Conservation (phyloP, 75 land plant genomes). For the Pinus albicaulis region DNA sequence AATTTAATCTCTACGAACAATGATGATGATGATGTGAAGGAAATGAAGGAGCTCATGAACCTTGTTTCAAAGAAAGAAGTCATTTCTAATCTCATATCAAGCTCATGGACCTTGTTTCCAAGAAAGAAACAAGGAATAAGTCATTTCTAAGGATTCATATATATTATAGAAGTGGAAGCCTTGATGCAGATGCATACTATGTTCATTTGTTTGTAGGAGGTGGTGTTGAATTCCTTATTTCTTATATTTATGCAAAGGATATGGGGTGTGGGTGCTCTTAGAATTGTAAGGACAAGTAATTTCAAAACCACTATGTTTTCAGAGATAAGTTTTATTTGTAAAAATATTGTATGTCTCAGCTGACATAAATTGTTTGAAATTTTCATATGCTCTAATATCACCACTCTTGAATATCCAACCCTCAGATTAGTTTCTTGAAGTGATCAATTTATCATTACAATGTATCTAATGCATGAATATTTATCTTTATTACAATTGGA, state of each 20-base stretch:
- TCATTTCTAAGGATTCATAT: too few species aligned
- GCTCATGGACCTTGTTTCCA: too few species aligned
- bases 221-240: constrained; percentile 91
- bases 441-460: too few species aligned
- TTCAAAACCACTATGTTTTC: not conserved
- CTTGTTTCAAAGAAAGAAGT: too few species aligned
- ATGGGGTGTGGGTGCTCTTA: constrained; percentile 99
- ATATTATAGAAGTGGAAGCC: constrained; percentile 58
- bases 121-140: too few species aligned
- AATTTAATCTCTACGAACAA: too few species aligned
- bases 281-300: constrained; percentile 67
- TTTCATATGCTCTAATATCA: not conserved
- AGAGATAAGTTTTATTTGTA: not conserved
- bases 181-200: constrained; percentile 91
- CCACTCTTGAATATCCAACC: not conserved
- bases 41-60: too few species aligned
- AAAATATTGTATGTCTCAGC: not conserved
- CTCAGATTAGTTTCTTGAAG: constrained; percentile 1
- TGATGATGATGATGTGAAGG: too few species aligned
- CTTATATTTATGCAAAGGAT: constrained; percentile 99
- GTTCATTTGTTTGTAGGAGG: constrained; percentile 92
- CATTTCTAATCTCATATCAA: too few species aligned
- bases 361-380: not conserved
- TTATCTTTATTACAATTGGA: too few species aligned
- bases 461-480: too few species aligned